phyloP scores from a whole-genome alignment of 352 stramenopile species.

The Pythium phragmitis region DNA sequence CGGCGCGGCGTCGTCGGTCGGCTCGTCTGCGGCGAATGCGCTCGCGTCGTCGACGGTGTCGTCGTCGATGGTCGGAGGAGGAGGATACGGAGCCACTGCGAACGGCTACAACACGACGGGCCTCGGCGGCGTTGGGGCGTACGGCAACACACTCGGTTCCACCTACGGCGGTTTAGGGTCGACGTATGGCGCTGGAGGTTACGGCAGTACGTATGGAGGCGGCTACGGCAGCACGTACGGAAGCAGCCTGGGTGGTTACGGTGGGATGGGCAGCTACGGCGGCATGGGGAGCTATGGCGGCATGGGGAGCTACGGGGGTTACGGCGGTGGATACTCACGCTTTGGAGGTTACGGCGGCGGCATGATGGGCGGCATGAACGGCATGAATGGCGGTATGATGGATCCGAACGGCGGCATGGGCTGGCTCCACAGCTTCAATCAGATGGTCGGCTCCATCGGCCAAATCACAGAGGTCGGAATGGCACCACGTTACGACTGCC shows the following conservation, averaged over 20 bases:
- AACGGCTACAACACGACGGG: slow-evolving; percentile 10
- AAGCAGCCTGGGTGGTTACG: slow-evolving; percentile 2
- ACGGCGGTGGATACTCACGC: slow-evolving; percentile 24
- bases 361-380: slow-evolving; percentile 28
- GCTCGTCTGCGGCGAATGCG: not conserved
- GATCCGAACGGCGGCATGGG: slow-evolving; percentile 34
- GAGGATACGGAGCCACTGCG: slow-evolving; percentile 8
- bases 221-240: slow-evolving; percentile 22
- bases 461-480: slow-evolving; percentile 38
- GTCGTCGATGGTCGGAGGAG: not conserved
- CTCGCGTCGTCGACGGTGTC: not conserved
- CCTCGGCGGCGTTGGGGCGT: slow-evolving; percentile 9
- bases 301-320: slow-evolving; percentile 18
- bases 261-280: slow-evolving; percentile 17
- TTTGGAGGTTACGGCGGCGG: slow-evolving; percentile 22
- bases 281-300: slow-evolving; percentile 18
- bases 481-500: not conserved
- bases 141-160: slow-evolving; percentile 11
- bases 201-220: slow-evolving; percentile 19
- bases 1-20: slow-evolving; percentile 2
- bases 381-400: slow-evolving; percentile 30
- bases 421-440: slow-evolving; percentile 40
- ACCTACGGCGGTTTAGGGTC: slow-evolving; percentile 6
- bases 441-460: slow-evolving; percentile 36
- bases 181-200: slow-evolving; percentile 2